phyloP scores from a whole-genome alignment of 345 rosid genomes.

The Fremontodendron californicum region DNA sequence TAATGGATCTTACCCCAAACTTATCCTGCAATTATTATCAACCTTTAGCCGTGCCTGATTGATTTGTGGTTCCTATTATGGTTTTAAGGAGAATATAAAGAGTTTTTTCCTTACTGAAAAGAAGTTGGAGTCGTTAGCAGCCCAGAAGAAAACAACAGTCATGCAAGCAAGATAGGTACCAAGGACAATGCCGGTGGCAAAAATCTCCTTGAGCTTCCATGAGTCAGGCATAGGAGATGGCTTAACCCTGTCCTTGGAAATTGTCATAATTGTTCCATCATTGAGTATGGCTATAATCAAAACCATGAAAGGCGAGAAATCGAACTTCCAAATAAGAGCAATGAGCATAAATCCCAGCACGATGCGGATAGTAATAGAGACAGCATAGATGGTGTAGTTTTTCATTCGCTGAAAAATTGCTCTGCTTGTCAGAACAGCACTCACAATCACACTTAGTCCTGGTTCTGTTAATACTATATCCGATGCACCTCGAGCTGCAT shows the following conservation, averaged over 20 bases:
- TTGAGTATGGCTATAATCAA: conserved; percentile 34
- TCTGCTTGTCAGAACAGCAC: conserved; percentile 71
- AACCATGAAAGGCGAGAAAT: conserved; percentile 39
- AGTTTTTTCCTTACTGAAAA: conserved; percentile 52
- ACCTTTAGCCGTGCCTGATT: neutral
- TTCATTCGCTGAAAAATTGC: conserved; percentile 82
- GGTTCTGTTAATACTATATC: conserved; percentile 74
- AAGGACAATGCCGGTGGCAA: conserved; percentile 75
- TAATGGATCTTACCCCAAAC: conserved; percentile 68
- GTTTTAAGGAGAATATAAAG: neutral
- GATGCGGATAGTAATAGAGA: conserved; percentile 60
- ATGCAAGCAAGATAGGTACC: conserved; percentile 80
- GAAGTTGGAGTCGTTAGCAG: conserved; percentile 55
- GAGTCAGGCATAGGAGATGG: conserved; percentile 23
- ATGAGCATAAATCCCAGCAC: conserved; percentile 43
- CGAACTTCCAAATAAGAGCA: conserved; percentile 30
- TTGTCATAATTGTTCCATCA: conserved; percentile 25
- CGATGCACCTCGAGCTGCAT: conserved; percentile 68
- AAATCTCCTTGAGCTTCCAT: conserved; percentile 59
- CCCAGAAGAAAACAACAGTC: conserved; percentile 92
- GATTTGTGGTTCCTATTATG: neutral
- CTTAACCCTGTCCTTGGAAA: conserved; percentile 24
- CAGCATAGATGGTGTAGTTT: conserved; percentile 76
- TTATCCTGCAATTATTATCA: conserved; percentile 42
- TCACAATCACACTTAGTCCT: conserved; percentile 64